A percentile compares a stretch with the other conserved stretches of the same genome.
phyloP scores from a whole-genome alignment of 2,329 filamentous ascomycete genomes.

The Emmonsia crescens region DNA sequence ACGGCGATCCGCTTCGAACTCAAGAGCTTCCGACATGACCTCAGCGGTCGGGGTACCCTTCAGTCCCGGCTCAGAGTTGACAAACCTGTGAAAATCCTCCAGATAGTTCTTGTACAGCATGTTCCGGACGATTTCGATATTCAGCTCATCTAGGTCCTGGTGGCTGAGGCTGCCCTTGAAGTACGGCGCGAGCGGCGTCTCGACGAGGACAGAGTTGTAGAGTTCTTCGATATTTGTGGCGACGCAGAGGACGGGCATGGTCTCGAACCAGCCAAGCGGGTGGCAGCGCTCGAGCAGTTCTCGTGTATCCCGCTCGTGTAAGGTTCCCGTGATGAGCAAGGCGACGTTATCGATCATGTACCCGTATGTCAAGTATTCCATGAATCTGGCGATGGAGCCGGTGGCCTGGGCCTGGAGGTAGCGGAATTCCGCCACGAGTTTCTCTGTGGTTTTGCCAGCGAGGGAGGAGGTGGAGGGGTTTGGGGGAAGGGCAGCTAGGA shows the following conservation, averaged over 20 bases:
- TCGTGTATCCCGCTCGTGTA: constrained; percentile 93
- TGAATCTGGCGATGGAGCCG: constrained; percentile 83
- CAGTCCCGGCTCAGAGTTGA: constrained; percentile 81
- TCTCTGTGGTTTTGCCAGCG: constrained; percentile 91
- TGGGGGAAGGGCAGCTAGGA: constrained; percentile 82
- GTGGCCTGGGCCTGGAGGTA: constrained; percentile 92
- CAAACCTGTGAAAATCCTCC: constrained; percentile 92
- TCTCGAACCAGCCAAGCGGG: constrained; percentile 96
- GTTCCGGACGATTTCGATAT: constrained; percentile 98
- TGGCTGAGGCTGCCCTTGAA: constrained; percentile 96
- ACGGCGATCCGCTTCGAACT: constrained; percentile 92
- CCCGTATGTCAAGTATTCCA: constrained; percentile 96
- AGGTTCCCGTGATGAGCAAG: constrained; percentile 89
- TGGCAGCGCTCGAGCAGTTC: constrained; percentile 94
- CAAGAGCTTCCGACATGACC: constrained; percentile 89
- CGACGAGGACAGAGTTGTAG: constrained; percentile 95
- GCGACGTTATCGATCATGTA: constrained; percentile 99
- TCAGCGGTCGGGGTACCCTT: constrained; percentile 79
- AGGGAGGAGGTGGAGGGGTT: constrained; percentile 95
- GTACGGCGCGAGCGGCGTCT: constrained; percentile 89
- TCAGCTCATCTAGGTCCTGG: constrained; percentile 94
- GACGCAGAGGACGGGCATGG: constrained; percentile 93
- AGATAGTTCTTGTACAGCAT: constrained; percentile 99
- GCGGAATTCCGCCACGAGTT: constrained; percentile 93
- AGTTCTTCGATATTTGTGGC: constrained; percentile 98